Conservation (phyloP, 2,329 filamentous ascomycete genomes). For the Xylogone sp. region DNA sequence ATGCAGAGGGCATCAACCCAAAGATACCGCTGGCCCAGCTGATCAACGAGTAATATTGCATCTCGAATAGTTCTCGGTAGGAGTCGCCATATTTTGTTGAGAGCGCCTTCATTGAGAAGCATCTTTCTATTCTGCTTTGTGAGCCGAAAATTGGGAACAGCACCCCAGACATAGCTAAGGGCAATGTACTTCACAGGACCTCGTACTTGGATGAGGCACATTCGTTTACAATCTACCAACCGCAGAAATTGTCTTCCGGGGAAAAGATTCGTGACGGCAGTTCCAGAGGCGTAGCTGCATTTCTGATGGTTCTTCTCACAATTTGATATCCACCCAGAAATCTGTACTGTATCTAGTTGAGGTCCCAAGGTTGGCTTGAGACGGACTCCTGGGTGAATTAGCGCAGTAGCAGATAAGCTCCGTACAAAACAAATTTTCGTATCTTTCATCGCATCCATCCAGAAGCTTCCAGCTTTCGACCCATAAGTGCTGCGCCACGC, state of each 20-base stretch:
- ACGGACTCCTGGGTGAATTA: background rate
- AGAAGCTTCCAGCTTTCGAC: too few relatives aligned
- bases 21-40: conserved; percentile 16
- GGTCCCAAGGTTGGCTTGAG: background rate
- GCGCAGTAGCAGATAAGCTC: background rate
- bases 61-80: conserved; percentile 14
- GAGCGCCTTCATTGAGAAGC: background rate
- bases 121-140: background rate
- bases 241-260: background rate
- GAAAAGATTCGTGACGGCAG: background rate
- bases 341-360: background rate
- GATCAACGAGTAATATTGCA: conserved; percentile 17
- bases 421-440: too few relatives aligned
- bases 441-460: too few relatives aligned
- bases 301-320: background rate
- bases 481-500: too few relatives aligned
- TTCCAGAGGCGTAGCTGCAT: background rate
- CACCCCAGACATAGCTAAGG: background rate
- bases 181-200: background rate
- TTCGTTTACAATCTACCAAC: background rate
- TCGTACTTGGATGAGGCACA: background rate
- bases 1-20: conserved; percentile 15
- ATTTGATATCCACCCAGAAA: background rate
- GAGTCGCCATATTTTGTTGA: background rate
- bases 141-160: background rate